These are phyloP conservation scores for Globisporangium echinulatum DNA, from an alignment of 352 stramenopile genomes.

Conservation along the genomic window DNA sequence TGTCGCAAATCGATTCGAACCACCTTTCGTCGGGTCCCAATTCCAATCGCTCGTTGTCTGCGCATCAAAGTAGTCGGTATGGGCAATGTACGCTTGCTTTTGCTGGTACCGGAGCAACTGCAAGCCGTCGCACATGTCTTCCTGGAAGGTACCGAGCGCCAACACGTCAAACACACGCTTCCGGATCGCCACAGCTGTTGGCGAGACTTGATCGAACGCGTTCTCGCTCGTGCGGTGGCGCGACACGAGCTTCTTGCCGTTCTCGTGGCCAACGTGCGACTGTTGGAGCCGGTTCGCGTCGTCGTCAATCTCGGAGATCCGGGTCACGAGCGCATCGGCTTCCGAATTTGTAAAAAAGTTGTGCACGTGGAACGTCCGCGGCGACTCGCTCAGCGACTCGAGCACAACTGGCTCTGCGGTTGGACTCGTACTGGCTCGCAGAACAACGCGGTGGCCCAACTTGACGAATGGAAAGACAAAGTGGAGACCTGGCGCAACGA, in stretches of 20 bases:
- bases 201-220: slow-evolving; percentile 81
- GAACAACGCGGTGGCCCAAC: slow-evolving; percentile 60
- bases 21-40: slow-evolving; percentile 66
- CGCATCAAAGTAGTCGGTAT: slow-evolving; percentile 91
- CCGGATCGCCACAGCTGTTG: slow-evolving; percentile 64
- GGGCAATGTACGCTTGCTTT: slow-evolving; percentile 91
- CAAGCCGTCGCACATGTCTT: slow-evolving; percentile 91
- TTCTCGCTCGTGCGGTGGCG: slow-evolving; percentile 82
- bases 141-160: slow-evolving; percentile 84
- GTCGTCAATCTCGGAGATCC: slow-evolving; percentile 79
- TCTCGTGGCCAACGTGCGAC: slow-evolving; percentile 67
- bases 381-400: slow-evolving; percentile 72
- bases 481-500: slow-evolving; percentile 59
- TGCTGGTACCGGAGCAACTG: slow-evolving; percentile 95
- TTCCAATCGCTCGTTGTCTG: slow-evolving; percentile 53
- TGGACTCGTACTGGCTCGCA: slow-evolving; percentile 44
- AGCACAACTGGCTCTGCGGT: slow-evolving; percentile 58
- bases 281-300: slow-evolving; percentile 77
- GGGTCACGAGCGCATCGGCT: slow-evolving; percentile 71
- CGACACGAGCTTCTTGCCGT: slow-evolving; percentile 62
- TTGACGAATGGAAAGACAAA: slow-evolving; percentile 83
- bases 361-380: slow-evolving; percentile 80
- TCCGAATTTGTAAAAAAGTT: slow-evolving; percentile 85
- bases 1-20: slow-evolving; percentile 80
- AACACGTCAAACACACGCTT: slow-evolving; percentile 89